Conservation (phyloP, 2,329 filamentous ascomycete genomes). For the Plenodomus lindquistii region DNA sequence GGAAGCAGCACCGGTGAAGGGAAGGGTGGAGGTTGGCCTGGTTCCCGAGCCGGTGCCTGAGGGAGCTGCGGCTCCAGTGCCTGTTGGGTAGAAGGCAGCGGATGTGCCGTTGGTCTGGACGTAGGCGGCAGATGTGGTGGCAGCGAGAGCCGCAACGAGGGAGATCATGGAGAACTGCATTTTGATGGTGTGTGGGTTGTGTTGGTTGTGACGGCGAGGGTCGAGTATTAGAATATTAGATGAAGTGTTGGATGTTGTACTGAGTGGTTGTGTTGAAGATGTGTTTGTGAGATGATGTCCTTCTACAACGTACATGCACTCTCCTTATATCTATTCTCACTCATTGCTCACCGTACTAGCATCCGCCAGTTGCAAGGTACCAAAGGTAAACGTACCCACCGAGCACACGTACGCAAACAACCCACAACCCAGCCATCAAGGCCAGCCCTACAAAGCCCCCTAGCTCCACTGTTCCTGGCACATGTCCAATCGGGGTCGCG, state of each 20-base stretch:
- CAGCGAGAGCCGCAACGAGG: conserved; percentile 30
- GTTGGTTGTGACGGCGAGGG: conserved; percentile 2
- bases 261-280: background rate
- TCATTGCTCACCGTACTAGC: conserved; percentile 1
- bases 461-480: conserved; percentile 4
- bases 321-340: conserved; percentile 9
- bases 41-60: conserved; percentile 21
- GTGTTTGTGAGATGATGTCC: conserved; percentile 1
- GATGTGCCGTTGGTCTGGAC: conserved; percentile 29
- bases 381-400: conserved; percentile 8
- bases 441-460: conserved; percentile 9
- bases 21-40: conserved; percentile 19
- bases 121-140: conserved; percentile 31
- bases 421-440: conserved; percentile 12
- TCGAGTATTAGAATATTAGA: background rate
- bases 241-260: background rate
- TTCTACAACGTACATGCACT: background rate
- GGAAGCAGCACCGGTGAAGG: conserved; percentile 35
- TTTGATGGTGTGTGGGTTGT: conserved; percentile 16
- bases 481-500: conserved; percentile 2
- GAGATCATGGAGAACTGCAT: conserved; percentile 40
- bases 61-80: conserved; percentile 20
- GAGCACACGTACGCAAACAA: conserved; percentile 14
- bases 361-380: conserved; percentile 2
- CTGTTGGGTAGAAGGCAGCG: conserved; percentile 28